These are phyloP conservation scores for Climacium dendroides DNA, from an alignment of 225 moss, liverwort and hornwort species.

Conservation along the genomic window DNA sequence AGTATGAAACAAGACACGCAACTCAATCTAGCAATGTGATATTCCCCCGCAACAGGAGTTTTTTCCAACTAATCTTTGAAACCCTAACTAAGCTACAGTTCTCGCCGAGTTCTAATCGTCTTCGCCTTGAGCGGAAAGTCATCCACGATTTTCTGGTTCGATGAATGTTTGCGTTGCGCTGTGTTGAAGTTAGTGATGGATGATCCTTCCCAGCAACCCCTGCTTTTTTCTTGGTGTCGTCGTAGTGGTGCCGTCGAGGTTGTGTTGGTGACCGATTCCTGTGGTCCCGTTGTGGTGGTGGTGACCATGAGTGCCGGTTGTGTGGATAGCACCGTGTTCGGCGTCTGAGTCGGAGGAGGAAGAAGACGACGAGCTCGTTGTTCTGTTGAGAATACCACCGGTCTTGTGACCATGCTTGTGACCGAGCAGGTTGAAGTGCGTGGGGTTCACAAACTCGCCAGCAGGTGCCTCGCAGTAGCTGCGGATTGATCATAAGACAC, in stretches of 20 bases:
- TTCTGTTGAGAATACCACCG: not conserved
- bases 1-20: not conserved
- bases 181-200: not conserved
- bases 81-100: not conserved
- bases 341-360: constrained; percentile 4
- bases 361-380: constrained; percentile 2
- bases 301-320: not conserved
- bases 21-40: not conserved
- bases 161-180: not conserved
- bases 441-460: constrained; percentile 11
- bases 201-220: not conserved
- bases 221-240: not conserved
- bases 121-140: not conserved
- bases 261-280: not conserved
- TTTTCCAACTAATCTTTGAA: not conserved
- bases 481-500: not conserved
- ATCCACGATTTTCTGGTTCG: not conserved
- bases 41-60: not conserved
- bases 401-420: not conserved
- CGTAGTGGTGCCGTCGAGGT: not conserved
- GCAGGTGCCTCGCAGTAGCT: constrained; percentile 28
- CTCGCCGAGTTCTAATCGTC: not conserved
- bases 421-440: constrained; percentile 9
- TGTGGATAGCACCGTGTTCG: not conserved
- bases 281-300: not conserved